These are phyloP conservation scores for Arthrinium puccinioides DNA, from an alignment of 2,329 filamentous ascomycete species.

Conservation along the genomic window DNA sequence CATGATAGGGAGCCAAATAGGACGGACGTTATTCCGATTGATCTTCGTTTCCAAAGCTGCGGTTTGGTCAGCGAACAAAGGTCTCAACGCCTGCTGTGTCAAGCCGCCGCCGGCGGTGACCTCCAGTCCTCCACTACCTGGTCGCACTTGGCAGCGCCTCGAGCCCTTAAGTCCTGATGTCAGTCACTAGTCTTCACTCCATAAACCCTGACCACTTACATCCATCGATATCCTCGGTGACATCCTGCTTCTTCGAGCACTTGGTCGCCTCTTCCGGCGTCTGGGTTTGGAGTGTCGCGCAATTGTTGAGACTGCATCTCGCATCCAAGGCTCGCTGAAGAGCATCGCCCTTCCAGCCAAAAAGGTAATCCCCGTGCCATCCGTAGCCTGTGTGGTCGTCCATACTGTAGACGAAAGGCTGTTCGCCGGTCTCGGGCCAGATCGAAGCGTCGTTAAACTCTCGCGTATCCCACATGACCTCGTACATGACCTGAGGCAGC, in stretches of 20 bases:
- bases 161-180: too few species aligned
- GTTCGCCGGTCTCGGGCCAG: conserved; percentile 25
- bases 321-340: conserved; percentile 11
- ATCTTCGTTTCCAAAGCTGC: too few species aligned
- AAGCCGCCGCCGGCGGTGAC: too few species aligned
- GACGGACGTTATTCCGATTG: too few species aligned
- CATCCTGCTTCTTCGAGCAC: conserved; percentile 18
- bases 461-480: conserved; percentile 31
- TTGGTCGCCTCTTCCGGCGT: conserved; percentile 18
- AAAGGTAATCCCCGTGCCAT: conserved; percentile 6
- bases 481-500: conserved; percentile 33
- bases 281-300: conserved; percentile 19
- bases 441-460: conserved; percentile 23
- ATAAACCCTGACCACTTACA: too few species aligned
- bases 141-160: too few species aligned
- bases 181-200: too few species aligned
- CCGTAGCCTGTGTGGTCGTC: conserved; percentile 24
- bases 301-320: conserved; percentile 24
- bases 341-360: conserved; percentile 6
- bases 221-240: conserved; percentile 15
- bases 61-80: too few species aligned
- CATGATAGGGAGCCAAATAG: too few species aligned
- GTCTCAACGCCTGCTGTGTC: too few species aligned
- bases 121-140: too few species aligned
- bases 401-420: conserved; percentile 23